Percentiles rank a stretch among this genome's conserved stretches.
phyloP scores from a whole-genome alignment of 106 monocot species.

The Platanthera guangdongensis region DNA sequence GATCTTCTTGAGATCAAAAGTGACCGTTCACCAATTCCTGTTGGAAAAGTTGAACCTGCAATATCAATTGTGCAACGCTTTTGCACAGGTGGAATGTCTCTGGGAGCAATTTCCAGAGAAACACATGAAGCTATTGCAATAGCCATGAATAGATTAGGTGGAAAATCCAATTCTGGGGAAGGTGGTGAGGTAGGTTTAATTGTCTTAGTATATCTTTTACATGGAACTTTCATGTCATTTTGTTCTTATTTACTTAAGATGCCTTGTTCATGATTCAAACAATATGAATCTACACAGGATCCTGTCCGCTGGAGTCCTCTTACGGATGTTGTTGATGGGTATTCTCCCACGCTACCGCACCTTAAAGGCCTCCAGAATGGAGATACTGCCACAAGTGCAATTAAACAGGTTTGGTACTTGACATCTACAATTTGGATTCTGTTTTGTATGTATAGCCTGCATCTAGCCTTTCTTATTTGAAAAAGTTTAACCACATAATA shows the following conservation, averaged over 20 bases:
- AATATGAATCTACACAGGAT: constrained; percentile 40
- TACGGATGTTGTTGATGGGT: constrained; percentile 91
- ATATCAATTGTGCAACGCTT: constrained; percentile 84
- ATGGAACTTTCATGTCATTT: not conserved
- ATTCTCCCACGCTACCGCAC: constrained; percentile 96
- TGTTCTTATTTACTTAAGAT: not conserved
- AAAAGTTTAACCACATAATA: too few species aligned
- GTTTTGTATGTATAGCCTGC: not conserved
- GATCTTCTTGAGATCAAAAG: constrained; percentile 94
- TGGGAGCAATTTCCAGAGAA: constrained; percentile 97
- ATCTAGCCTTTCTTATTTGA: too few species aligned
- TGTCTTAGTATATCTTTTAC: not conserved
- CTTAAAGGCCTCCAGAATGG: constrained; percentile 99
- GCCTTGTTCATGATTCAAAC: not conserved
- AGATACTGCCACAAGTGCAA: constrained; percentile 97
- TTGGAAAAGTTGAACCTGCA: constrained; percentile 96
- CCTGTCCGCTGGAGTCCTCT: constrained; percentile 95
- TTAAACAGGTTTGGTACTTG: constrained; percentile 61
- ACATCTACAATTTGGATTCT: not conserved
- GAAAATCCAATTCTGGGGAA: constrained; percentile 98
- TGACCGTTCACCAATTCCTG: constrained; percentile 72
- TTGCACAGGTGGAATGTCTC: constrained; percentile 98
- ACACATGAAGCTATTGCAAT: constrained; percentile 99
- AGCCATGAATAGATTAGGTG: constrained; percentile 96
- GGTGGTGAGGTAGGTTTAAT: constrained; percentile 80